Percentiles rank a stretch among this genome's conserved stretches.
These are phyloP conservation scores for Ogataea ramenticola DNA, from an alignment of 805 yeast genomes.

Conservation along the genomic window DNA sequence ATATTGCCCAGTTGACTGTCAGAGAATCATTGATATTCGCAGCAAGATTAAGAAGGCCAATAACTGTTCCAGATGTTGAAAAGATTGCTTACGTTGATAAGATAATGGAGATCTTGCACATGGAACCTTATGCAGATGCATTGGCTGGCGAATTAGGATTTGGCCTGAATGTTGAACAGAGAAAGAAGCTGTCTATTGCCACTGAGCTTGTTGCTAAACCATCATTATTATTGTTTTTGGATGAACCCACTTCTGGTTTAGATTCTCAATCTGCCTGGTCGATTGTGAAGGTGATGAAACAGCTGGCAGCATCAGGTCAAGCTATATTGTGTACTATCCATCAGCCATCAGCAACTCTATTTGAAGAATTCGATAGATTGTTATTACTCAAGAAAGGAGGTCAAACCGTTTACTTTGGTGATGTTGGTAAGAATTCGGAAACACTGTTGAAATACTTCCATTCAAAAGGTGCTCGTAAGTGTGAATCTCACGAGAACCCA, in stretches of 20 bases:
- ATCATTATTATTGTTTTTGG: conserved; percentile 42
- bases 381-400: conserved; percentile 44
- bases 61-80: conserved; percentile 31
- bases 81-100: conserved; percentile 37
- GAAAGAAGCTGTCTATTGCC: conserved; percentile 47
- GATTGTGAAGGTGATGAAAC: conserved; percentile 42
- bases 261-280: conserved; percentile 58
- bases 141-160: conserved; percentile 38
- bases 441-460: conserved; percentile 40
- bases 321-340: conserved; percentile 52
- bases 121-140: conserved; percentile 44
- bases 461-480: conserved; percentile 53
- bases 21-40: conserved; percentile 42
- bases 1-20: conserved; percentile 42
- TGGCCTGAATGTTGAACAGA: conserved; percentile 49
- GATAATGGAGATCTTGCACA: conserved; percentile 30
- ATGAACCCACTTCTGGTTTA: conserved; percentile 56
- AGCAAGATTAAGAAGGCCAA: conserved; percentile 40
- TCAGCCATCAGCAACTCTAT: conserved; percentile 43
- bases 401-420: conserved; percentile 46
- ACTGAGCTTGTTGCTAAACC: conserved; percentile 52
- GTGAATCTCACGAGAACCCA: conserved; percentile 56
- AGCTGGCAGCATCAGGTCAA: conserved; percentile 44
- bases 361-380: conserved; percentile 34
- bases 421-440: conserved; percentile 38